Evolutionary conservation across 768 basidiomycete genomes (phyloP).

Genomic region (Pisolithus marmoratus): DNA sequence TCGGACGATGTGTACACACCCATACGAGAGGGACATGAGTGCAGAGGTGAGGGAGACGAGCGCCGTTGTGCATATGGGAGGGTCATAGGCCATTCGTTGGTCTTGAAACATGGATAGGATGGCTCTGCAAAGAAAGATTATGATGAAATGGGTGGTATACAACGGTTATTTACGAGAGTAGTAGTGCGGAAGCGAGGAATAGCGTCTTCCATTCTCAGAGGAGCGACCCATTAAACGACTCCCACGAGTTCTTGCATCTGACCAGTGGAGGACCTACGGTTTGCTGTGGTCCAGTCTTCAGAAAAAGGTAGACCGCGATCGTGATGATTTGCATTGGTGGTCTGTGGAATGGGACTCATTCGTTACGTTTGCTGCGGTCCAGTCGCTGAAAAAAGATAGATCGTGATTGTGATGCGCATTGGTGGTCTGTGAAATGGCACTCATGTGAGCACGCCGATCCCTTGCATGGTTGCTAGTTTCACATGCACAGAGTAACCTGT

Average conservation of each 20-base stretch:
- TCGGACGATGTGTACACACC: constrained; percentile 67
- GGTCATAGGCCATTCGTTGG: constrained; percentile 45
- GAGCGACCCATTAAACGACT: constrained; percentile 65
- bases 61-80: constrained; percentile 56
- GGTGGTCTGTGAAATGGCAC: too few relatives aligned
- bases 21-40: constrained; percentile 66
- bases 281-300: constrained; percentile 44
- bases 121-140: constrained; percentile 36
- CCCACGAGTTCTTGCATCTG: constrained; percentile 65
- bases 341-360: constrained; percentile 27
- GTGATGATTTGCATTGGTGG: constrained; percentile 13
- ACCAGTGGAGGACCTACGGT: constrained; percentile 59
- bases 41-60: constrained; percentile 60
- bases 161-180: constrained; percentile 37
- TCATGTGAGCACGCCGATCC: constrained; percentile 7
- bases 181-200: constrained; percentile 66
- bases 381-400: too few relatives aligned
- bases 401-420: too few relatives aligned
- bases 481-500: constrained; percentile 40
- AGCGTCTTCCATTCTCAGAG: constrained; percentile 71
- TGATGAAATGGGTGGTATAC: neutral
- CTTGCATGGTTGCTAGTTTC: constrained; percentile 9
- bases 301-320: constrained; percentile 38
- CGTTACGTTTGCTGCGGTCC: too few relatives aligned
- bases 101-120: constrained; percentile 67